phyloP scores from a whole-genome alignment of 2,329 filamentous ascomycete species.

The Stemphylium lycopersici region DNA sequence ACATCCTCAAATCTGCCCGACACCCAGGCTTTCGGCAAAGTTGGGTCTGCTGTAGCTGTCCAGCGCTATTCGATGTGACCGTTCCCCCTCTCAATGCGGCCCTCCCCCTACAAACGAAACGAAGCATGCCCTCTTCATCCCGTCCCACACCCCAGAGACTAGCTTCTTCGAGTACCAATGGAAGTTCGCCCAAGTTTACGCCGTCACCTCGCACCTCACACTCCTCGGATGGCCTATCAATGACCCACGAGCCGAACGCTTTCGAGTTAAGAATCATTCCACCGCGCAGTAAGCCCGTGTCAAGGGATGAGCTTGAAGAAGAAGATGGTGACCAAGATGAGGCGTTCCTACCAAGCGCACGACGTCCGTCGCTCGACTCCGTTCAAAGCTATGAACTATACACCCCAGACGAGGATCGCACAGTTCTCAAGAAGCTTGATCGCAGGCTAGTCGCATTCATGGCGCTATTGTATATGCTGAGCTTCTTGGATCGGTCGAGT shows the following conservation, averaged over 20 bases:
- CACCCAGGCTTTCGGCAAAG: background rate
- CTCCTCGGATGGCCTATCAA: constrained; percentile 14
- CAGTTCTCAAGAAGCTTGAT: constrained; percentile 77
- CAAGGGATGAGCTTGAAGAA: constrained; percentile 17
- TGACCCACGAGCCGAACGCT: constrained; percentile 23
- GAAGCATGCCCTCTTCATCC: constrained; percentile 21
- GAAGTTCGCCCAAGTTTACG: constrained; percentile 28
- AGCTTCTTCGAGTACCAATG: constrained; percentile 29
- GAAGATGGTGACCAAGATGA: constrained; percentile 28
- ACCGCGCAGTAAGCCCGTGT: constrained; percentile 14
- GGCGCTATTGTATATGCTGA: constrained; percentile 80
- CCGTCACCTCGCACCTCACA: constrained; percentile 31
- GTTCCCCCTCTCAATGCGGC: background rate
- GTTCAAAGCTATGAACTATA: constrained; percentile 59
- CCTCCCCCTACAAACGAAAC: background rate
- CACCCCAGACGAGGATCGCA: constrained; percentile 72
- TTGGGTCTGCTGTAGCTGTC: constrained; percentile 2
- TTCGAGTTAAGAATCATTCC: constrained; percentile 36
- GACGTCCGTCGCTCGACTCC: constrained; percentile 33
- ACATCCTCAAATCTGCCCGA: background rate
- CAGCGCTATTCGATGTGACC: constrained; percentile 2
- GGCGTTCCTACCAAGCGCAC: constrained; percentile 22
- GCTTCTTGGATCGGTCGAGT: constrained; percentile 88
- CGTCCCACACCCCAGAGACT: constrained; percentile 20
- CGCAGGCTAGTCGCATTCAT: constrained; percentile 78